Conservation (phyloP, 2,329 filamentous ascomycete species). For the Daldinia sp. region DNA sequence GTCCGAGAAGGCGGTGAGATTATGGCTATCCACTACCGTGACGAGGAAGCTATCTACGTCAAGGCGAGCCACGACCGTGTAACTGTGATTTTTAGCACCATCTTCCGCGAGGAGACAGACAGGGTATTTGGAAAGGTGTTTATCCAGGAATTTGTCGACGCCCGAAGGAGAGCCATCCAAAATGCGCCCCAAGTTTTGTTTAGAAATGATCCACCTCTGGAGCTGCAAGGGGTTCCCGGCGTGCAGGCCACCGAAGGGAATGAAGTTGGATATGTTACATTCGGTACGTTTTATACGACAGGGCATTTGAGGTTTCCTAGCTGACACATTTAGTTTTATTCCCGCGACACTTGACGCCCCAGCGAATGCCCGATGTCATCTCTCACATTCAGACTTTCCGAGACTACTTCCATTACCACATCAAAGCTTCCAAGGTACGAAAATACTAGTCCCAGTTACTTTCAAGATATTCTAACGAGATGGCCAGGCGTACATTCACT, state of each 20-base stretch:
- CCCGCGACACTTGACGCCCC: constrained; percentile 90
- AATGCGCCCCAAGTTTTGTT: constrained; percentile 98
- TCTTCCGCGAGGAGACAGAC: constrained; percentile 98
- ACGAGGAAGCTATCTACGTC: constrained; percentile 98
- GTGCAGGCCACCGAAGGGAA: constrained; percentile 79
- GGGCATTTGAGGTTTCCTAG: background rate
- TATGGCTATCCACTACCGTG: constrained; percentile 97
- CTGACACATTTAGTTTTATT: constrained; percentile 78
- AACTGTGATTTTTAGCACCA: constrained; percentile 98
- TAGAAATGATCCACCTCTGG: constrained; percentile 91
- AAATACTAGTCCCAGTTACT: background rate
- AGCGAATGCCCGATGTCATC: constrained; percentile 93
- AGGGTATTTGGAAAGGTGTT: constrained; percentile 98
- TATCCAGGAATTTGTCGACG: constrained; percentile 98
- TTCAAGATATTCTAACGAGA: constrained; percentile 33
- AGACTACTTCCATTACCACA: constrained; percentile 99
- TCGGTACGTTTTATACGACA: constrained; percentile 71
- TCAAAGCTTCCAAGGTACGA: constrained; percentile 92
- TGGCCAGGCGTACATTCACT: constrained; percentile 90
- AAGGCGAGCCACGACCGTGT: constrained; percentile 98
- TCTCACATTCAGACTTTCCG: constrained; percentile 99
- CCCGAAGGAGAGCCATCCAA: constrained; percentile 92
- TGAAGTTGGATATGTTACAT: constrained; percentile 97
- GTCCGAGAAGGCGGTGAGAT: constrained; percentile 89
- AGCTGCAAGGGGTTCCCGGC: constrained; percentile 89